Conservation (phyloP, 345 rosid genomes). For the Melaleuca quinquenervia region DNA sequence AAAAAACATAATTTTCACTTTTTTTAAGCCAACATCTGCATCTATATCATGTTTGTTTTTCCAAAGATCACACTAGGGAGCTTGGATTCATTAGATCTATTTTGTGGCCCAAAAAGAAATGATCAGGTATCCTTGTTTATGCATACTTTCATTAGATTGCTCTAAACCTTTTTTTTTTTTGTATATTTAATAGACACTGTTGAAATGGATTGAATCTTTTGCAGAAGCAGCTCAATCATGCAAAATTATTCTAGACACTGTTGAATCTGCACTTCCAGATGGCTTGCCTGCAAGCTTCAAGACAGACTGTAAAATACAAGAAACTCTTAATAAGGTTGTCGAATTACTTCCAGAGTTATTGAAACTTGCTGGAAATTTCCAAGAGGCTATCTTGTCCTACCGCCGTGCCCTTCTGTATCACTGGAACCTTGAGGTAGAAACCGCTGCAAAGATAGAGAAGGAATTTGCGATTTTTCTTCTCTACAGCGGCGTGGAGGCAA, state of each 20-base stretch:
- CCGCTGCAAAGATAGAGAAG: constrained; percentile 46
- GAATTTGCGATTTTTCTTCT: constrained; percentile 56
- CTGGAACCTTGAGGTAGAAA: constrained; percentile 53
- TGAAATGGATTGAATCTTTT: not conserved
- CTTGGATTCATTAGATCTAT: not conserved
- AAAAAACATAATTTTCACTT: not conserved
- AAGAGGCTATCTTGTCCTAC: constrained; percentile 47
- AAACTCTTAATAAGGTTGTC: constrained; percentile 44
- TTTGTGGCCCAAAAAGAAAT: not conserved
- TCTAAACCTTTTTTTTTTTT: not conserved
- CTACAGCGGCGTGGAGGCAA: constrained; percentile 56
- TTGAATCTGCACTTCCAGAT: constrained; percentile 63
- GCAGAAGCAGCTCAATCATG: constrained; percentile 71
- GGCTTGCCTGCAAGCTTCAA: constrained; percentile 48
- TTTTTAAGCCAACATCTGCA: not conserved
- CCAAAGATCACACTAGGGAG: not conserved
- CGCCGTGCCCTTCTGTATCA: constrained; percentile 49
- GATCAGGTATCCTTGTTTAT: not conserved
- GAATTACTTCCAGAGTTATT: constrained; percentile 68
- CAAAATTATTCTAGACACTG: constrained; percentile 49
- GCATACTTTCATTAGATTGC: not conserved
- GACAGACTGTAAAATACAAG: constrained; percentile 41
- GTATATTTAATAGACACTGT: not conserved
- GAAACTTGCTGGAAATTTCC: constrained; percentile 49
- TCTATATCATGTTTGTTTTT: not conserved